A percentile compares a stretch with the other conserved stretches of the same genome.
Evolutionary conservation across 2,329 filamentous ascomycete genomes (phyloP).

Genomic region (Penicillium sp.): DNA sequence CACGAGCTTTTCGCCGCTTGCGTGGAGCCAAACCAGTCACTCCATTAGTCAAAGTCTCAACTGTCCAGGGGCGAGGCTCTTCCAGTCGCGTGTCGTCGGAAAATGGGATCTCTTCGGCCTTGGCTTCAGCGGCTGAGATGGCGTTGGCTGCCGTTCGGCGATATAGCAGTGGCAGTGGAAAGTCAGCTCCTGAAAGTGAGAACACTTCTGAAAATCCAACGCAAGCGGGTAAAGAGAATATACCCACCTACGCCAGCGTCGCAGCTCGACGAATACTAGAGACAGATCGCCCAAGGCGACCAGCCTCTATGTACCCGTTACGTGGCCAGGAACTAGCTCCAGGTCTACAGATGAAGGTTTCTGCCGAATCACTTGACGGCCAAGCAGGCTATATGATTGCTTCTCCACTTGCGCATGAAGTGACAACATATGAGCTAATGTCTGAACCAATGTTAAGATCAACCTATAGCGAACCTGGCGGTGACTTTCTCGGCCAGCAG

Average conservation of each 20-base stretch:
- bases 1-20: conserved; percentile 18
- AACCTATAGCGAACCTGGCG: conserved; percentile 33
- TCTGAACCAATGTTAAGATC: conserved; percentile 28
- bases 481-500: conserved; percentile 18
- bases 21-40: conserved; percentile 19
- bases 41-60: conserved; percentile 27
- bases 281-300: conserved; percentile 16
- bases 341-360: conserved; percentile 28
- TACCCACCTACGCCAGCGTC: conserved; percentile 36
- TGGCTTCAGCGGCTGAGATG: conserved; percentile 38
- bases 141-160: conserved; percentile 40
- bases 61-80: conserved; percentile 31
- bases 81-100: conserved; percentile 22
- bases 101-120: conserved; percentile 18
- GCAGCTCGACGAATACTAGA: conserved; percentile 25
- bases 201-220: conserved; percentile 4
- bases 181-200: conserved; percentile 18
- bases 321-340: conserved; percentile 12
- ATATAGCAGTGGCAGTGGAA: conserved; percentile 35
- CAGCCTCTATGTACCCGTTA: conserved; percentile 20
- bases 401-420: conserved; percentile 29
- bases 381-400: conserved; percentile 25
- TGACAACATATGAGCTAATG: conserved; percentile 22
- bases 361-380: conserved; percentile 30
- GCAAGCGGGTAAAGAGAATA: conserved; percentile 25